Base-by-base conservation (phyloP, 1,139 yeast genomes). In the Zygoascus sp. region DNA sequence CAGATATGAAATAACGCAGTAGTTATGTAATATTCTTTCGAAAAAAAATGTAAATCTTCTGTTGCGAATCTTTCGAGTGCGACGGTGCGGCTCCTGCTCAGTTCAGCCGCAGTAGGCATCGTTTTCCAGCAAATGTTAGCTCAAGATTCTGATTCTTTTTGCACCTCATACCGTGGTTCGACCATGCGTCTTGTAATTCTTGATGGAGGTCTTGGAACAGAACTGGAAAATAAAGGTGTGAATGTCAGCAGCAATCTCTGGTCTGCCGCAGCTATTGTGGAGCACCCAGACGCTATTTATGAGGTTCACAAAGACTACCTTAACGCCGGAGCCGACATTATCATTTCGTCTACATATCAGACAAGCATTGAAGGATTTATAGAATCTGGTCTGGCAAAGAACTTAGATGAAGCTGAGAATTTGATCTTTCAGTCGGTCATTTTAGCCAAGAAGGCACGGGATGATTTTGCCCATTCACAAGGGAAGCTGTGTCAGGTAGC, bases 261-360 rank as follows among this genome's bases (percentile, higher is more conserved):
- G 92, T 78, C 86, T 1, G 82, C 83, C 0, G 63, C 70, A 48
- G 75, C 78, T 0, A 67, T 81, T 11, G 55, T 75, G 6, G 65
- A 70, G n/a, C 61, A 73, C 17, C 83, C 81, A 0, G 60, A 66
- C 9, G 61, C 68, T 21, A 68, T 83, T n/a, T 59, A 64, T 28
- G 56, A 66, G n/a, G 70, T 83, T 15, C 86, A 82, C 59, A 51
- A 60, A 36, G 68, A 67, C 19, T 83, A 80, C 59, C 65, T 79
- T 27, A 60, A 62, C 9, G 68, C 72, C 17, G 87, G 89, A 0
- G 77, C 84, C 1, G 76, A 80, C 47, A 62, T 81, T 13, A 66
- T 79, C 23, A 71, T 76, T 17, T 76, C 87, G 0, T 72, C 81
- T 8, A 79, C 86, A 0, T 83, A 83, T 60, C 92, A 83, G 62